phyloP scores from a whole-genome alignment of 2,329 filamentous ascomycete genomes.

The Colletotrichum cordylinicola region DNA sequence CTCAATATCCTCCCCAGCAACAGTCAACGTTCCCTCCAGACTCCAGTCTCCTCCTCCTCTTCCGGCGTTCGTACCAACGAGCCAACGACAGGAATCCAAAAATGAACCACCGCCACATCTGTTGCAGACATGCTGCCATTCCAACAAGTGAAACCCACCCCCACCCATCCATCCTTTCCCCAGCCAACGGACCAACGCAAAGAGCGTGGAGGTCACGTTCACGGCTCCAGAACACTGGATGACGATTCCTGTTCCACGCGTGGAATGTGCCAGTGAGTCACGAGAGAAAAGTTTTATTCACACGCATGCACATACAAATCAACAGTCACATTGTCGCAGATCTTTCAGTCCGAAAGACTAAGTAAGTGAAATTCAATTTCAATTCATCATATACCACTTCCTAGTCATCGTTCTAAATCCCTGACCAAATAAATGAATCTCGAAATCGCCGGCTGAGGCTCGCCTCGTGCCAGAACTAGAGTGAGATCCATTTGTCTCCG shows the following conservation, averaged over 20 bases:
- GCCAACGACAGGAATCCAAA: neutral
- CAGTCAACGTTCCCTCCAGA: neutral
- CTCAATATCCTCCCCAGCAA: neutral
- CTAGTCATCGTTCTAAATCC: neutral
- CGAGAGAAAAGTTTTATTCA: neutral
- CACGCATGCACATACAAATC: neutral
- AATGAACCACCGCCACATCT: neutral
- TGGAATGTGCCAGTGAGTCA: neutral
- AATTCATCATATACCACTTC: conserved; percentile 15
- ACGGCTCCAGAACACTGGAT: neutral
- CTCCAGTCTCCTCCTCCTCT: neutral
- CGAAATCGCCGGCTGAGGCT: neutral
- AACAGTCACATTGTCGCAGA: neutral
- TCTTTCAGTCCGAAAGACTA: fast-evolving
- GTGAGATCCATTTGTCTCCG: neutral
- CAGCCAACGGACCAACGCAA: neutral
- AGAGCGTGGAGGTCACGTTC: neutral
- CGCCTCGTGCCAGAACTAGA: neutral
- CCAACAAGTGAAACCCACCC: neutral
- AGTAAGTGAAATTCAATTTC: neutral
- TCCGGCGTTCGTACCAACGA: neutral
- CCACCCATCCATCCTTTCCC: neutral
- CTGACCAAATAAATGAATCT: neutral
- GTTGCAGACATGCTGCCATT: neutral
- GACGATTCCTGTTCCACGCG: neutral